A percentile compares a stretch with the other conserved stretches of the same genome.
Evolutionary conservation across 1,284 basidiomycete genomes (phyloP).

Genomic region (Pascua guehoae): DNA sequence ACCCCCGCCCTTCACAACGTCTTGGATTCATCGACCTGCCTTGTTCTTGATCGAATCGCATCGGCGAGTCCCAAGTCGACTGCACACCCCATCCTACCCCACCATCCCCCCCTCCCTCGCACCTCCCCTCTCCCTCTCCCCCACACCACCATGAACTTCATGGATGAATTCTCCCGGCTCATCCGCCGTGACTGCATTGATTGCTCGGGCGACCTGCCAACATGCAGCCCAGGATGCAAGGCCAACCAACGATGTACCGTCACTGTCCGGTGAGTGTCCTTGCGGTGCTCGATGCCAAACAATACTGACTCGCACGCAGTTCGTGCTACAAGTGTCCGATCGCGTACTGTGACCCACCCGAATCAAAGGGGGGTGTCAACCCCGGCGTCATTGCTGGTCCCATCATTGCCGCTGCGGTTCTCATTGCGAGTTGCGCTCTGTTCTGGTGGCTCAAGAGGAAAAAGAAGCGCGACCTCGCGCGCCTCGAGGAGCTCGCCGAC

Average conservation of each 20-base stretch:
- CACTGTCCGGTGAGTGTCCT: not conserved
- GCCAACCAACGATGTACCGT: not conserved
- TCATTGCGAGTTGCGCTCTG: slow-evolving; percentile 40
- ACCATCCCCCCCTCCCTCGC: not conserved
- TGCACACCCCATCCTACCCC: not conserved
- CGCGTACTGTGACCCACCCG: not conserved
- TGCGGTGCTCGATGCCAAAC: not conserved
- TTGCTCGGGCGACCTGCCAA: not conserved
- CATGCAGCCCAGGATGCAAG: slow-evolving; percentile 2
- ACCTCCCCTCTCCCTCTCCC: not conserved
- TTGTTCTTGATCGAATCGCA: too few species aligned
- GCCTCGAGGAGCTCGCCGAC: slow-evolving; percentile 42
- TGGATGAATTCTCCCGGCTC: not conserved
- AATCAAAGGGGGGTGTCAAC: slow-evolving; percentile 25
- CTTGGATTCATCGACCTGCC: too few species aligned
- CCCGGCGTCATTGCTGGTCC: slow-evolving; percentile 49
- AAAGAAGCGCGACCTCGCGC: slow-evolving; percentile 45
- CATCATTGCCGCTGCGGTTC: slow-evolving; percentile 42
- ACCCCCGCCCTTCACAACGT: too few species aligned
- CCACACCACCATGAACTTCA: not conserved
- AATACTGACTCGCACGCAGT: not conserved
- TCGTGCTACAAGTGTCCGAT: slow-evolving; percentile 39
- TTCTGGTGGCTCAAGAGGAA: slow-evolving; percentile 48
- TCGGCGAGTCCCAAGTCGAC: too few species aligned
- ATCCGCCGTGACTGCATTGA: not conserved